Conservation (phyloP, 2,329 filamentous ascomycete genomes). For the Aspergillus spinulosporus region DNA sequence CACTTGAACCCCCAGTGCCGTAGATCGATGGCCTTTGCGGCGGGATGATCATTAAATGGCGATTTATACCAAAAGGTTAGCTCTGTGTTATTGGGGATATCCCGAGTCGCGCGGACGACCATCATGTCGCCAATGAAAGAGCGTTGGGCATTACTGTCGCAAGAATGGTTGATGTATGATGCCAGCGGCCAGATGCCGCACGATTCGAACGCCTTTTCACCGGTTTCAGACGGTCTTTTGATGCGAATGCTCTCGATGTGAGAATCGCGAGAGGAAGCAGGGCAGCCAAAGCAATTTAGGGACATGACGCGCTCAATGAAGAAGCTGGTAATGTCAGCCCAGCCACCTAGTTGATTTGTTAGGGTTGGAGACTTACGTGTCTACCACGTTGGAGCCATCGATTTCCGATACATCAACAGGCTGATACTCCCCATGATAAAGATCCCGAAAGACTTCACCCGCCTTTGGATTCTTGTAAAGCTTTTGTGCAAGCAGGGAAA, state of each 20-base stretch:
- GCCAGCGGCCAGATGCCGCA: slow-evolving; percentile 52
- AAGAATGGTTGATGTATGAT: slow-evolving; percentile 57
- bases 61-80: slow-evolving; percentile 45
- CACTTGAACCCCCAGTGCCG: slow-evolving; percentile 30
- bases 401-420: slow-evolving; percentile 24
- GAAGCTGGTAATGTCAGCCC: slow-evolving; percentile 40
- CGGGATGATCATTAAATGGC: slow-evolving; percentile 14
- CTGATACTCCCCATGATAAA: slow-evolving; percentile 46
- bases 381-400: slow-evolving; percentile 47
- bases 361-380: slow-evolving; percentile 43
- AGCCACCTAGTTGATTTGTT: not conserved
- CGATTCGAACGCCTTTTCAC: slow-evolving; percentile 21
- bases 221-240: not conserved
- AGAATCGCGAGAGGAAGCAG: slow-evolving; percentile 25
- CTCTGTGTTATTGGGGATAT: slow-evolving; percentile 50
- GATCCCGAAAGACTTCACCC: slow-evolving; percentile 34
- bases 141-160: slow-evolving; percentile 48
- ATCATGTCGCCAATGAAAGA: slow-evolving; percentile 58
- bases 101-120: slow-evolving; percentile 50
- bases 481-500: slow-evolving; percentile 48
- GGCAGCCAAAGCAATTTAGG: slow-evolving; percentile 49
- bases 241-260: slow-evolving; percentile 5
- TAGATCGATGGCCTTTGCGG: slow-evolving; percentile 2
- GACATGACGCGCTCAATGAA: slow-evolving; percentile 46
- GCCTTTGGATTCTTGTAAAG: slow-evolving; percentile 45